phyloP scores from a whole-genome alignment of 225 moss, liverwort and hornwort species.

The Pseudoscleropodium purum region DNA sequence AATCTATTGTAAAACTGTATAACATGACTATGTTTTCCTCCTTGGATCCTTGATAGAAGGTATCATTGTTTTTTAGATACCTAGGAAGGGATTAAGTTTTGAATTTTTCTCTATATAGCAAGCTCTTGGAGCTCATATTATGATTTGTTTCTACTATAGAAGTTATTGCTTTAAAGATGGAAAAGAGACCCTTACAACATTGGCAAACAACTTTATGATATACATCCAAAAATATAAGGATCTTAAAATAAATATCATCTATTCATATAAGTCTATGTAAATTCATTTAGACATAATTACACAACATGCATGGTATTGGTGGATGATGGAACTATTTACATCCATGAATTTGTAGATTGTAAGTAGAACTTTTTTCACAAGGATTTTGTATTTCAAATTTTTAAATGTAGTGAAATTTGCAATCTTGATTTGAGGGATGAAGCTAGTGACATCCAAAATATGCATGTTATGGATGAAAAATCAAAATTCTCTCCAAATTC shows the following conservation, averaged over 20 bases:
- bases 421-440: background rate
- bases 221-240: rapidly evolving
- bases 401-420: background rate
- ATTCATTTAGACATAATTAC: background rate
- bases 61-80: background rate
- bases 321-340: background rate
- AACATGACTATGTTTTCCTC: background rate
- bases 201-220: background rate
- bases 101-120: rapidly evolving
- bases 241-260: background rate
- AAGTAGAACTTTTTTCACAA: background rate
- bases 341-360: background rate
- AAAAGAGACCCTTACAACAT: background rate
- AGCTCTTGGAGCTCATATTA: rapidly evolving
- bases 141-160: background rate
- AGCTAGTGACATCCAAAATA: too few relatives aligned
- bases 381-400: background rate
- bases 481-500: background rate
- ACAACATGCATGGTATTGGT: background rate
- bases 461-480: background rate
- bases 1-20: background rate
- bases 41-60: background rate
- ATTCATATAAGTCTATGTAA: background rate
- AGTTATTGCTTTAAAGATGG: background rate
- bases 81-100: rapidly evolving